phyloP scores from a whole-genome alignment of 495 filamentous ascomycete species.

The Oleoguttula mirabilis region DNA sequence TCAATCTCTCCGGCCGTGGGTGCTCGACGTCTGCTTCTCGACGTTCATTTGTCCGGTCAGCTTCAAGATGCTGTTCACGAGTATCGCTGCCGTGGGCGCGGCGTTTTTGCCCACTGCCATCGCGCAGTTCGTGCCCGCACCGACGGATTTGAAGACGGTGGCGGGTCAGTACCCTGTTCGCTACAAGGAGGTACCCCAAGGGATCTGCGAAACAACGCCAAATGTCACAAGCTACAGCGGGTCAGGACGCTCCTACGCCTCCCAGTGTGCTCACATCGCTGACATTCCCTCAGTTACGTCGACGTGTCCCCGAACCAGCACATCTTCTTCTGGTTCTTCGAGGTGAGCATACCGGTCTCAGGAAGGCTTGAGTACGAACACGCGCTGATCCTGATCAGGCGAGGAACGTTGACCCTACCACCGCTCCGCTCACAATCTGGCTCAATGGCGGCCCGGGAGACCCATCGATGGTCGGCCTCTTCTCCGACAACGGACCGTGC shows the following conservation, averaged over 20 bases:
- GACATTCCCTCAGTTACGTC: slow-evolving; percentile 39
- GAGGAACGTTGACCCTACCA: slow-evolving; percentile 39
- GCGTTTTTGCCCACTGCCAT: background rate
- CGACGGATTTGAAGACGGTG: background rate
- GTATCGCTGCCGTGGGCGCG: too few relatives aligned
- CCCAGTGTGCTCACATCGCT: too few relatives aligned
- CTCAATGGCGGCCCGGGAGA: slow-evolving; percentile 47
- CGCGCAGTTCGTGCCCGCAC: background rate
- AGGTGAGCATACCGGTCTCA: too few relatives aligned
- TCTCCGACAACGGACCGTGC: slow-evolving; percentile 49
- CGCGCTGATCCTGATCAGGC: too few relatives aligned
- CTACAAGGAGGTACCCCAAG: background rate
- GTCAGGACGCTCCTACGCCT: too few relatives aligned
- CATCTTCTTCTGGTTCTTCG: slow-evolving; percentile 70
- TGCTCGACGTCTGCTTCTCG: too few relatives aligned
- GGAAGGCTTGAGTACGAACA: too few relatives aligned
- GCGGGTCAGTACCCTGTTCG: background rate
- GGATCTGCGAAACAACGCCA: slow-evolving; percentile 20
- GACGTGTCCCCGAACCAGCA: slow-evolving; percentile 42
- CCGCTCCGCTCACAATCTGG: slow-evolving; percentile 48
- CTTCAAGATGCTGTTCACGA: too few relatives aligned
- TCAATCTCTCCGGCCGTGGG: too few relatives aligned
- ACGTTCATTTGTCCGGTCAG: too few relatives aligned
- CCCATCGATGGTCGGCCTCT: slow-evolving; percentile 50
- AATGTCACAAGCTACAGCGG: slow-evolving; percentile 18